Evolutionary conservation across 495 filamentous ascomycete genomes (phyloP).

Genomic region (Penicillium dipodomyicola): DNA sequence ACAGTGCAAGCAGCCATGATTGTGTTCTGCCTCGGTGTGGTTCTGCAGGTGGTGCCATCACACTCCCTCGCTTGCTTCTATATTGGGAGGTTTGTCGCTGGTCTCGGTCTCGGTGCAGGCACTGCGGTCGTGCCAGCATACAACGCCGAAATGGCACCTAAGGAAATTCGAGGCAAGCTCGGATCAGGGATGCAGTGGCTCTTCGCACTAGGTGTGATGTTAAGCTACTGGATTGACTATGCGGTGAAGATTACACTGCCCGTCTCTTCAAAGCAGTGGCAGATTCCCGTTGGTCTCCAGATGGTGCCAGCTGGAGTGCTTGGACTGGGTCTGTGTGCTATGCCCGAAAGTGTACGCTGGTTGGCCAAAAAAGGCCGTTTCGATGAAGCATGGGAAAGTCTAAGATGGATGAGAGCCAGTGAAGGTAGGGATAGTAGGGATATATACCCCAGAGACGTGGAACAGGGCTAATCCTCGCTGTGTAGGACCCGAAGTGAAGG

Average conservation of each 20-base stretch:
- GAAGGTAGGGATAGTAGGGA: conserved; percentile 26
- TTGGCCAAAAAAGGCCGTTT: conserved; percentile 48
- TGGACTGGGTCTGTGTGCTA: conserved; percentile 41
- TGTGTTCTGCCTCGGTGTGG: conserved; percentile 45
- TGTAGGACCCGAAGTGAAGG: conserved; percentile 32
- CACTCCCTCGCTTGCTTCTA: conserved; percentile 48
- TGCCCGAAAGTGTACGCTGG: conserved; percentile 53
- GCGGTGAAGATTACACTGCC: conserved; percentile 39
- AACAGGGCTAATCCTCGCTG: background rate
- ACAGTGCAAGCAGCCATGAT: conserved; percentile 40
- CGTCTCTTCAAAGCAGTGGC: conserved; percentile 46
- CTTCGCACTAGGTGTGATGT: conserved; percentile 49
- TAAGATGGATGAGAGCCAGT: conserved; percentile 50
- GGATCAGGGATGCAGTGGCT: conserved; percentile 48
- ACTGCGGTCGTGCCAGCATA: conserved; percentile 56
- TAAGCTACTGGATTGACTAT: conserved; percentile 55
- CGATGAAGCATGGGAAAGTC: conserved; percentile 47
- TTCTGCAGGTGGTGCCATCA: conserved; percentile 43
- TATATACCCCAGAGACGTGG: background rate
- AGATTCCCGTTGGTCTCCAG: conserved; percentile 54
- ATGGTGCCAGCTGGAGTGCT: conserved; percentile 47
- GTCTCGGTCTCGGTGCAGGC: conserved; percentile 53
- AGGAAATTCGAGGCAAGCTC: conserved; percentile 52
- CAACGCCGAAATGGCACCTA: conserved; percentile 53
- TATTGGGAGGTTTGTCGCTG: conserved; percentile 49